Evolutionary conservation across 2,329 filamentous ascomycete species (phyloP), one percentile per base, ranked within the genome.

Genomic region (Sclerotinia trifoliorum): DNA sequence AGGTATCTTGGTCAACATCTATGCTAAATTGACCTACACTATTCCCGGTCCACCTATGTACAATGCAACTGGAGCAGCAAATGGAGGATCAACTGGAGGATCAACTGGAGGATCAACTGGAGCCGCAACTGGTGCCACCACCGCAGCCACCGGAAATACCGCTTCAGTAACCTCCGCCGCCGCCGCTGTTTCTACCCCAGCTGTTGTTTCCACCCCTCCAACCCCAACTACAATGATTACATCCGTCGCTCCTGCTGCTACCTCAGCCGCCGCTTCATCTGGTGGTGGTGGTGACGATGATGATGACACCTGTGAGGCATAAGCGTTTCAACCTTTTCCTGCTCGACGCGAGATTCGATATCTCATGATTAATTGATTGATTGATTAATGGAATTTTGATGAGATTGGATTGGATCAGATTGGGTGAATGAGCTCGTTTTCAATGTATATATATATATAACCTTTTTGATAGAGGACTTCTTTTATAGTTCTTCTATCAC

Each of bases 1-100:
- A 10, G 83, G 83, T 35, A 81, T 83, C 71, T 61, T 76, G 26
- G 71, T 79, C 60, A 76, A 79, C 68, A 78, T 82, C 69, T 83
- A 82, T 73, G 72, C 70, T 5, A 29, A 73, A 4, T 70, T 74
- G 49, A 70, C 74, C 6, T 79, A 79, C 69, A 69, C 69, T 29
- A 75, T 80, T 46, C 78, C 78, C 7, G 78, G 78, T 26, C 78
- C 78, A 71, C 58, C 76, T 75, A 24, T 79, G 68, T 78, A 76
- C 46, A 61, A 49, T 4, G 48, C 56, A 13, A 17, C n/a, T 32
- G 65, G 64, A 32, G 52, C 29, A 5, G 54, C 29, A 1, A 17
- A 15, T 32, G 65, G 64, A 32, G 52, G n/a, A 4, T 44, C 44
- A 1, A 15, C 64, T 15, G 54, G 21, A 49, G 15, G 3, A 29